phyloP scores from a whole-genome alignment of 257 asterid species.

The Ilex asprella region DNA sequence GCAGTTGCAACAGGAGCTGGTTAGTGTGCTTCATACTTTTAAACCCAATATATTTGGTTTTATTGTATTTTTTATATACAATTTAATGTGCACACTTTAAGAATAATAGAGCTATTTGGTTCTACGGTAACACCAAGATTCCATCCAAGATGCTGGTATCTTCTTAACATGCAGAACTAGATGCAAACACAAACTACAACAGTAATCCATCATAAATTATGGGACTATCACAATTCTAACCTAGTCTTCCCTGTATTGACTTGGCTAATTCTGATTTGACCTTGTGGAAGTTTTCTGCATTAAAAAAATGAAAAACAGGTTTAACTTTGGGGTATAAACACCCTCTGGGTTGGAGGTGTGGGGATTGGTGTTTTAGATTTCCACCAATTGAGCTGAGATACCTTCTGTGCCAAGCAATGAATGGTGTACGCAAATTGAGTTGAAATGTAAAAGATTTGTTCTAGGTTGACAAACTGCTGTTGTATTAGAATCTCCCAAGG shows the following conservation, averaged over 20 bases:
- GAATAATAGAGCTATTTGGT: neutral
- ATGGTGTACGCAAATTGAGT: neutral
- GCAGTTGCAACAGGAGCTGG: conserved; percentile 43
- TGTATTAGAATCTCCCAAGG: neutral
- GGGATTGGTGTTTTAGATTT: neutral
- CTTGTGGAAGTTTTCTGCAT: neutral
- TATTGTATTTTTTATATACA: too few relatives aligned
- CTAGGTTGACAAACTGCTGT: neutral
- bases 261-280: neutral
- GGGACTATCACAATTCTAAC: too few relatives aligned
- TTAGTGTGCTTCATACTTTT: conserved; percentile 14
- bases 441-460: neutral
- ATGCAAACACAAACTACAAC: too few relatives aligned
- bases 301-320: neutral
- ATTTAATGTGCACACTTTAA: neutral
- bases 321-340: neutral
- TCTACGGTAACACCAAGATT: too few relatives aligned
- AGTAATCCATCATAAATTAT: too few relatives aligned
- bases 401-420: neutral
- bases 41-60: neutral
- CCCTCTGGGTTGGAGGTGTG: neutral
- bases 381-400: neutral
- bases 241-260: neutral
- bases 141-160: too few relatives aligned
- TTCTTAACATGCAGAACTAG: too few relatives aligned